Evolutionary conservation across 2,329 filamentous ascomycete species (phyloP).

Genomic region (Stagonosporopsis tanaceti): DNA sequence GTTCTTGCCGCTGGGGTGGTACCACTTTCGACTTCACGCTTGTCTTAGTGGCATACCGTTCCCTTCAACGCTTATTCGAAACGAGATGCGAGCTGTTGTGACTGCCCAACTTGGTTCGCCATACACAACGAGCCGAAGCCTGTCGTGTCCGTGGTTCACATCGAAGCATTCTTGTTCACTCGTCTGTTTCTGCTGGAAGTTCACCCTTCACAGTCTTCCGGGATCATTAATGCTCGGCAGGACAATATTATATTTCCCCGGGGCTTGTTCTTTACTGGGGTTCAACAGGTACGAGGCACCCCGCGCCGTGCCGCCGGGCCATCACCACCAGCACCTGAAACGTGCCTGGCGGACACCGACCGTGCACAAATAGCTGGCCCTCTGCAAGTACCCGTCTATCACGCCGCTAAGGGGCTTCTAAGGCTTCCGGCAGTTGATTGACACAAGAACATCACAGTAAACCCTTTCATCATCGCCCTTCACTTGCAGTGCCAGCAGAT

Average conservation of each 20-base stretch:
- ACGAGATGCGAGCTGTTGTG: slow-evolving; percentile 37
- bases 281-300: slow-evolving; percentile 28
- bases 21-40: slow-evolving; percentile 6
- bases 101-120: slow-evolving; percentile 32
- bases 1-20: slow-evolving; percentile 7
- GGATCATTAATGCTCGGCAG: slow-evolving; percentile 9
- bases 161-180: slow-evolving; percentile 2
- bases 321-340: slow-evolving; percentile 38
- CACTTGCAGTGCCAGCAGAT: slow-evolving; percentile 20
- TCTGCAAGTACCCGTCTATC: slow-evolving; percentile 15
- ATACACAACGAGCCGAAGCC: slow-evolving; percentile 26
- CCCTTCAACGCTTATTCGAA: slow-evolving; percentile 18
- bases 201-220: slow-evolving; percentile 3
- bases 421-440: not conserved
- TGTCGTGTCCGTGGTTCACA: not conserved
- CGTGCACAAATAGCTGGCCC: slow-evolving; percentile 13
- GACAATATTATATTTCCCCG: not conserved
- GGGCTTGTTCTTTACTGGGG: slow-evolving; percentile 17
- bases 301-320: slow-evolving; percentile 40
- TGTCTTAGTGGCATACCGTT: slow-evolving; percentile 7
- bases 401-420: not conserved
- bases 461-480: slow-evolving; percentile 3
- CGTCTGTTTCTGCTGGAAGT: not conserved
- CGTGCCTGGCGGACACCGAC: slow-evolving; percentile 27
- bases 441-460: slow-evolving; percentile 9